A percentile compares a stretch with the other conserved stretches of the same genome.
Conservation (phyloP, 2,329 filamentous ascomycete genomes). For the Colletotrichum australisinense region DNA sequence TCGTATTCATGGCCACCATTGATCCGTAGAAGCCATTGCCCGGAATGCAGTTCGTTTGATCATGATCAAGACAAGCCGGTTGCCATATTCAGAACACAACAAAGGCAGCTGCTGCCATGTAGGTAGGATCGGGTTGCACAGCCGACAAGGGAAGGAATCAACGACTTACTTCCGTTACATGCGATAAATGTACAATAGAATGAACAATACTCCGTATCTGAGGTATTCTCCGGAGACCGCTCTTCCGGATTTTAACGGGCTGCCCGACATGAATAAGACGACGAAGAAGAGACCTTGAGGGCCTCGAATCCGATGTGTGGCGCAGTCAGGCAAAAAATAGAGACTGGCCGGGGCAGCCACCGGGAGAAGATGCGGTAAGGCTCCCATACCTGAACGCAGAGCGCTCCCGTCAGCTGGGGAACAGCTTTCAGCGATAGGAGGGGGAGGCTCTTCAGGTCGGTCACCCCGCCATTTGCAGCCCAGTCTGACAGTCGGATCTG, state of each 20-base stretch:
- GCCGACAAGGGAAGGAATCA: neutral
- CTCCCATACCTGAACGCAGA: too few species aligned
- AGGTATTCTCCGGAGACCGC: conserved; percentile 15
- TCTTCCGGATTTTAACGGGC: conserved; percentile 19
- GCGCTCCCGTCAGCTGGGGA: neutral
- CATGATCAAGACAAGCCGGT: too few species aligned
- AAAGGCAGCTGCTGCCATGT: neutral
- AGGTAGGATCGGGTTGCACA: neutral
- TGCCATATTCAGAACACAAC: neutral
- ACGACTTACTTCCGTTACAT: neutral
- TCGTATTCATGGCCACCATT: too few species aligned
- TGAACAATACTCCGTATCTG: neutral
- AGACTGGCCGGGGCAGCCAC: neutral
- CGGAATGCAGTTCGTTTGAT: too few species aligned
- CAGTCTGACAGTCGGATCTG: neutral
- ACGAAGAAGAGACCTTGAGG: neutral
- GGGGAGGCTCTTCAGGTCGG: neutral
- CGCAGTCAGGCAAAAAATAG: conserved; percentile 11
- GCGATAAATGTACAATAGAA: neutral
- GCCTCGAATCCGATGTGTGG: conserved; percentile 7
- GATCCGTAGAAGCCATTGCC: too few species aligned
- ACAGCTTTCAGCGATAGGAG: neutral
- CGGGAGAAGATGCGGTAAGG: neutral
- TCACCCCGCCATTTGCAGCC: neutral
- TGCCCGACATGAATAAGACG: neutral